Conservation (phyloP, 176 grass and related monocot species). For the Neostapfia colusana region DNA sequence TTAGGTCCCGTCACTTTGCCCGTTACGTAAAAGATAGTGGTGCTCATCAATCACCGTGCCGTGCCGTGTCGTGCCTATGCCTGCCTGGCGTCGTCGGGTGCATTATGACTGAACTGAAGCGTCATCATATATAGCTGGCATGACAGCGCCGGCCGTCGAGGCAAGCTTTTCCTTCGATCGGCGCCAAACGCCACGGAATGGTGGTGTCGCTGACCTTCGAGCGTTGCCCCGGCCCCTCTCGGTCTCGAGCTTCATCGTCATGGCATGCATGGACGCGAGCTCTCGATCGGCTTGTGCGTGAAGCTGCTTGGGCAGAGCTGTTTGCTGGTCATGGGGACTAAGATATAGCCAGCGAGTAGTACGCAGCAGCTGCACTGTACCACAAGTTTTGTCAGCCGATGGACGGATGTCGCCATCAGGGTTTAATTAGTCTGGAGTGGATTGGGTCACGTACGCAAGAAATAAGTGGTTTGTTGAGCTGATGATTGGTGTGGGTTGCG, state of each 20-base stretch:
- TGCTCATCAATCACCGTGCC: neutral
- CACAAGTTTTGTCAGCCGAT: neutral
- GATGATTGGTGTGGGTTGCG: slow-evolving; percentile 23
- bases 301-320: slow-evolving; percentile 3
- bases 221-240: no score
- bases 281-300: neutral
- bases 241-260: neutral
- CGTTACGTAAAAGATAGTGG: neutral
- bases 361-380: neutral
- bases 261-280: neutral
- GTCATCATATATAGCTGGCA: slow-evolving; percentile 23
- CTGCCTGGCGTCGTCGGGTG: slow-evolving; percentile 20
- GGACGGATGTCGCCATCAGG: neutral
- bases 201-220: slow-evolving; percentile 14
- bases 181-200: neutral
- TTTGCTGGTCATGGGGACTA: no score
- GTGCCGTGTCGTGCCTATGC: neutral
- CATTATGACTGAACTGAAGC: neutral
- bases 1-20: neutral
- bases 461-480: neutral
- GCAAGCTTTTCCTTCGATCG: neutral
- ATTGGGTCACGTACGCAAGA: neutral
- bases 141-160: neutral
- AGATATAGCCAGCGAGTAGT: no score
- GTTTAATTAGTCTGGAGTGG: neutral